Conservation (phyloP, 129 eudicot species). For the Arctium lappa region DNA sequence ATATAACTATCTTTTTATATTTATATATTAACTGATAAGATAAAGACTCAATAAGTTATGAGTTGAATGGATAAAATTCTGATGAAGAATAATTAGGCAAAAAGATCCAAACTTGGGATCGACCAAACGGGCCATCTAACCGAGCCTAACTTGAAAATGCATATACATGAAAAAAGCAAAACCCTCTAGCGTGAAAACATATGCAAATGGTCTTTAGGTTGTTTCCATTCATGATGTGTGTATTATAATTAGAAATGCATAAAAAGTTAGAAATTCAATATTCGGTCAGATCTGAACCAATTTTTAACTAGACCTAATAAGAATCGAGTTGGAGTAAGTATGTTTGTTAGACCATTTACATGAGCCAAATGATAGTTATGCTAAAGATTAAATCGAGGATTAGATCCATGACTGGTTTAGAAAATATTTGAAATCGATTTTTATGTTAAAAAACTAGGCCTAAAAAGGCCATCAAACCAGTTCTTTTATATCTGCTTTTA, state of each 20-base stretch:
- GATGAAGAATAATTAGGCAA: background rate
- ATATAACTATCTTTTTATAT: background rate
- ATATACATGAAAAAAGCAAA: background rate
- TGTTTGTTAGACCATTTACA: background rate
- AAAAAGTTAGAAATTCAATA: background rate
- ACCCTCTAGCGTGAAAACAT: background rate
- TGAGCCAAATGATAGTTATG: background rate
- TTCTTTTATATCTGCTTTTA: background rate
- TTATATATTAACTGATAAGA: background rate
- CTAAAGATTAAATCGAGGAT: background rate
- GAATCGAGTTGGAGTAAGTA: background rate
- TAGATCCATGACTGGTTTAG: background rate
- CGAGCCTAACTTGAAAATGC: slow-evolving; percentile 8
- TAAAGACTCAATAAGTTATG: background rate
- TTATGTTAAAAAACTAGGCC: no score
- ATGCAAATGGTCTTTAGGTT: background rate
- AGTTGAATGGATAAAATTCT: background rate
- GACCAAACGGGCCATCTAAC: background rate
- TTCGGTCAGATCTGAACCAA: background rate
- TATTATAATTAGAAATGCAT: background rate
- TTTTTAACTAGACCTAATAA: background rate
- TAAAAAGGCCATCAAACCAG: no score
- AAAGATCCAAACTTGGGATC: slow-evolving; percentile 2
- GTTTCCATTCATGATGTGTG: background rate
- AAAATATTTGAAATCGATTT: background rate